Evolutionary conservation across 306 rosid species (phyloP), one percentile per base, ranked within the genome.

Genomic region (Oxytropis ochrocephala): DNA sequence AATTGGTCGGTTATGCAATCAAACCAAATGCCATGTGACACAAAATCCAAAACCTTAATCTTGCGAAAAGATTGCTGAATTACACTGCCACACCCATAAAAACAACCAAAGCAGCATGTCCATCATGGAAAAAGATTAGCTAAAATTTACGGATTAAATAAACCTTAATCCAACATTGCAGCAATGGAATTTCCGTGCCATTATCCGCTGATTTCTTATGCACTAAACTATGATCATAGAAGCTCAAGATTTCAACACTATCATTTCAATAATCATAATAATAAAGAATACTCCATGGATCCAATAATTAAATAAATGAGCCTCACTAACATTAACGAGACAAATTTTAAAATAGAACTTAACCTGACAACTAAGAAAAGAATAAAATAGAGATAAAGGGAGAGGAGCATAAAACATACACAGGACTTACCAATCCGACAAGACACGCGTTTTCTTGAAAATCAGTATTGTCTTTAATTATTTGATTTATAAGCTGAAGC

Each of bases 381-480:
- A 60, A 71, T 48, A 53, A 44, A 76, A 75, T 33, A 75, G 69
- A 29, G 43, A 64, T 65, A 60, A 13, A 39, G 11, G 33, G 56
- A 62, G 48, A 42, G 67, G 51, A 61, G 53, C n/a, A 67, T 44
- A 48, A 70, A 65, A 64, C 16, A 39, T 50, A 67, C 5, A 41
- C 7, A 53, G 42, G 54, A 84, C 96, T 86, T 80, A 95, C 99
- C 90, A 95, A 77, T 80, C 99, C 99, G 74, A 95, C 95, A 77
- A 91, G 96, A 76, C 99, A 91, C 2, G 99, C 99, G 59, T 91
- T 95, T 83, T 91, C 99, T 77, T 87, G 99, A 74, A 91, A 91
- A 79, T 89, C 99, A 42, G 85, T 76, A 72, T 89, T 95, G 81
- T 91, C 97, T 64, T 80, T 95, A 69, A 95, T 76, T 60, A 95